Evolutionary conservation across 2,329 filamentous ascomycete genomes (phyloP).

Genomic region (Ophiocordyceps sinensis): DNA sequence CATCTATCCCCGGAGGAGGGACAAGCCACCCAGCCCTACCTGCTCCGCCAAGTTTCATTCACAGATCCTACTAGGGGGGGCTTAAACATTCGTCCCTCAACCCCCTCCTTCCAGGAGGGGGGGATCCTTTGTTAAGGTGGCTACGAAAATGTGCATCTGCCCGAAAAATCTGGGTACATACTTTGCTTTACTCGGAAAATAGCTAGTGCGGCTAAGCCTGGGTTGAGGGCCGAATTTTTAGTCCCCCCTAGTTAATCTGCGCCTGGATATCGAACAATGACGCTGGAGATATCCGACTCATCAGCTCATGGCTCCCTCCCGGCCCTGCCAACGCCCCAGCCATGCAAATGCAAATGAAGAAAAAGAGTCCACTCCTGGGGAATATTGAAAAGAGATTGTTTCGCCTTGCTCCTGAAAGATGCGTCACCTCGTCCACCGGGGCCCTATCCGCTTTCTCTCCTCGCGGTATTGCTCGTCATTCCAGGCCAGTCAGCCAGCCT

Average conservation of each 20-base stretch:
- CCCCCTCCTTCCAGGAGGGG: no score
- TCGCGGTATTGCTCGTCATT: slow-evolving; percentile 9
- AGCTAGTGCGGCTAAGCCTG: no score
- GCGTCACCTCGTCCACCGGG: not conserved
- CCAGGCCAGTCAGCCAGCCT: slow-evolving; percentile 21
- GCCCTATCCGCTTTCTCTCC: not conserved
- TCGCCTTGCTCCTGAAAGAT: not conserved
- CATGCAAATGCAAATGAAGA: not conserved
- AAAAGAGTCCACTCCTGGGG: not conserved
- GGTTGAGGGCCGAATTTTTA: no score
- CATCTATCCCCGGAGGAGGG: no score
- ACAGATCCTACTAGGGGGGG: not conserved
- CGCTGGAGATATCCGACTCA: not conserved
- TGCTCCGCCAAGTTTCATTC: not conserved
- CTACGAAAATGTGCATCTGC: no score
- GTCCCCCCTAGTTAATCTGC: no score
- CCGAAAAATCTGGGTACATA: no score
- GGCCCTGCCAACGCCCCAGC: not conserved
- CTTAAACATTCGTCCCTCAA: no score
- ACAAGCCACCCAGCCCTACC: not conserved
- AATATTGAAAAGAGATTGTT: not conserved
- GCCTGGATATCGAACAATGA: not conserved
- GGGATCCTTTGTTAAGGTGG: no score
- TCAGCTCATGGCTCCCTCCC: not conserved
- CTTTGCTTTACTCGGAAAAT: no score